Conservation (phyloP, 768 basidiomycete species). For the Lentinula edodes region DNA sequence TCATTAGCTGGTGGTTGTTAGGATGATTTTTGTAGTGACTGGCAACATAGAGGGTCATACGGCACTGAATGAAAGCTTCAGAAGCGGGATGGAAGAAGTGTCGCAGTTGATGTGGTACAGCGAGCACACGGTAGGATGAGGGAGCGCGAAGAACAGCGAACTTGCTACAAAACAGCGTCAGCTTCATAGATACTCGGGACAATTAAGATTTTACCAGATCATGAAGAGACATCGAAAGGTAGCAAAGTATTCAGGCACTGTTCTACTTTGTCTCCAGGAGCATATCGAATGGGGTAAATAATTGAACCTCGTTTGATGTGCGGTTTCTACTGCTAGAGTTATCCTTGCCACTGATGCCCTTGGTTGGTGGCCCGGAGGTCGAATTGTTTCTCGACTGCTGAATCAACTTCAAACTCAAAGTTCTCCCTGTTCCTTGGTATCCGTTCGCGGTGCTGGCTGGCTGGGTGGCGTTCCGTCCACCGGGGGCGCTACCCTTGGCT, state of each 20-base stretch:
- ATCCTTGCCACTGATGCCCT: constrained; percentile 46
- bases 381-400: constrained; percentile 94
- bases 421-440: constrained; percentile 99
- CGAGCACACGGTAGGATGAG: constrained; percentile 91
- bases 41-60: constrained; percentile 98
- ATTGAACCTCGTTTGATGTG: constrained; percentile 86
- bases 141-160: constrained; percentile 62
- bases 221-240: constrained; percentile 71
- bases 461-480: constrained; percentile 79
- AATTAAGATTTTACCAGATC: neutral
- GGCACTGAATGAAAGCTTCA: constrained; percentile 95
- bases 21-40: constrained; percentile 99
- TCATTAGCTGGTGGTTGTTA: constrained; percentile 95
- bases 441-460: constrained; percentile 99
- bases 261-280: constrained; percentile 82
- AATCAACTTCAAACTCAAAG: constrained; percentile 94
- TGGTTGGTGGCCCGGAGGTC: constrained; percentile 33
- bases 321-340: constrained; percentile 65
- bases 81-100: constrained; percentile 91
- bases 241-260: constrained; percentile 89
- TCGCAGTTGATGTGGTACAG: constrained; percentile 95
- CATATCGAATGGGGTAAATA: constrained; percentile 95
- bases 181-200: neutral
- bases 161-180: constrained; percentile 31
- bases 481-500: neutral